Evolutionary conservation across 176 grass and related monocot genomes (phyloP), one percentile per base, ranked within the genome.

Genomic region (sorghum (Sorghum bicolor)): DNA sequence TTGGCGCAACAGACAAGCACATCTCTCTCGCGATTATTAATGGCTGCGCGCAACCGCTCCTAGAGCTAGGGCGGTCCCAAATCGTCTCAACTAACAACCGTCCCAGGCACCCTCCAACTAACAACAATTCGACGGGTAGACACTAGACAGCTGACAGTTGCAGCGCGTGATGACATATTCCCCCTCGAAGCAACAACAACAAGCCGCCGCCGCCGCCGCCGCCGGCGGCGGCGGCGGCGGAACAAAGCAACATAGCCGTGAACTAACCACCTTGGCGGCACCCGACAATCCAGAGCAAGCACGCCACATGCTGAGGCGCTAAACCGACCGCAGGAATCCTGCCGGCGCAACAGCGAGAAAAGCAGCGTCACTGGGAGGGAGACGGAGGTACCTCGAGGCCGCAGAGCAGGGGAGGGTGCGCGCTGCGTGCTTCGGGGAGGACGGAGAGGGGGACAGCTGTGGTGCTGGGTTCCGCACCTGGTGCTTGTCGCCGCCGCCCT

Each of bases 11-110:
- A 83, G 78, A 86, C 76, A 79, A 83, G 72, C 74, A 74, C 79
- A 86, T 86, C 84, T 79, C 67, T 83, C 67, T 83, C 88, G 40
- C 57, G 66, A 83, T 83, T 78, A 82, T 70, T 78, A 17, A 78
- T 86, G 64, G 73, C 44, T 4, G 79, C 83, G 73, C n/a, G 45
- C 88, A 86, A 73, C 84, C 67, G 84, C 74, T 57, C 84, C n/a
- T n/a, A n/a, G n/a, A 60, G 66, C 67, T 53, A 66, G 65, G 45
- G 67, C 19, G 29, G 26, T 74, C 72, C 74, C 84, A 67, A 86
- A 74, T 86, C 74, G 41, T 62, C 60, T 33, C 58, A 15, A 78
- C 55, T 44, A 71, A 71, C 37, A 86, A 72, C 25, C 22, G 41
- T 13, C 41, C 41, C 4, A 69, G 32, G 14, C 74, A 77, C 65